Percentiles rank a stretch among this genome's conserved stretches.
These are phyloP conservation scores for Monosporascus sp. DNA, from an alignment of 2,329 filamentous ascomycete genomes.

Conservation along the genomic window DNA sequence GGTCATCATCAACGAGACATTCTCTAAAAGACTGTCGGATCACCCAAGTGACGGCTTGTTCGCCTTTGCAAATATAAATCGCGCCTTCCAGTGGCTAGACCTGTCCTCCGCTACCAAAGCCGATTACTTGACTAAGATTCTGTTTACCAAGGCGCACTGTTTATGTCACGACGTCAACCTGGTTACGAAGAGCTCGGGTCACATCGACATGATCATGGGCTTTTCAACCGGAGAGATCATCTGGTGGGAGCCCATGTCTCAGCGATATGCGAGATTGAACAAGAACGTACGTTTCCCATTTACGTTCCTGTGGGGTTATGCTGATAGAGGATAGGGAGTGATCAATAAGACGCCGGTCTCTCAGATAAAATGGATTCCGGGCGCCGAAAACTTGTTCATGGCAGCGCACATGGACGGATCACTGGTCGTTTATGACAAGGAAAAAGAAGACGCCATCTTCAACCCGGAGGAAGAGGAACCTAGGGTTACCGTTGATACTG, in stretches of 20 bases:
- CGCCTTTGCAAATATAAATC: slow-evolving; percentile 91
- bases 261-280: slow-evolving; percentile 91
- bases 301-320: neutral
- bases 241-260: slow-evolving; percentile 96
- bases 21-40: slow-evolving; percentile 75
- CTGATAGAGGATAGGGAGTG: slow-evolving; percentile 53
- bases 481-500: slow-evolving; percentile 27
- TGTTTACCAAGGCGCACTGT: slow-evolving; percentile 95
- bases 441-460: slow-evolving; percentile 64
- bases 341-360: slow-evolving; percentile 84
- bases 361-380: slow-evolving; percentile 88
- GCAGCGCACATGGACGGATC: slow-evolving; percentile 89
- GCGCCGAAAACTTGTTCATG: slow-evolving; percentile 87
- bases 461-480: slow-evolving; percentile 27
- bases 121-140: slow-evolving; percentile 89
- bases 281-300: slow-evolving; percentile 67
- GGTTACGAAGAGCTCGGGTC: slow-evolving; percentile 69
- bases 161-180: slow-evolving; percentile 90
- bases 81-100: slow-evolving; percentile 94
- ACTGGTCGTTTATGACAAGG: slow-evolving; percentile 91
- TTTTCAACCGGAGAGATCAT: slow-evolving; percentile 96
- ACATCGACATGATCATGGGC: slow-evolving; percentile 89
- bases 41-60: slow-evolving; percentile 74
- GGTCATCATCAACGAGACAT: slow-evolving; percentile 81
- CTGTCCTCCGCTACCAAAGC: slow-evolving; percentile 71